Evolutionary conservation across 176 grass and related monocot species (phyloP), one percentile per base, ranked within the genome.

Genomic region (Tillandsia fasciculata): DNA sequence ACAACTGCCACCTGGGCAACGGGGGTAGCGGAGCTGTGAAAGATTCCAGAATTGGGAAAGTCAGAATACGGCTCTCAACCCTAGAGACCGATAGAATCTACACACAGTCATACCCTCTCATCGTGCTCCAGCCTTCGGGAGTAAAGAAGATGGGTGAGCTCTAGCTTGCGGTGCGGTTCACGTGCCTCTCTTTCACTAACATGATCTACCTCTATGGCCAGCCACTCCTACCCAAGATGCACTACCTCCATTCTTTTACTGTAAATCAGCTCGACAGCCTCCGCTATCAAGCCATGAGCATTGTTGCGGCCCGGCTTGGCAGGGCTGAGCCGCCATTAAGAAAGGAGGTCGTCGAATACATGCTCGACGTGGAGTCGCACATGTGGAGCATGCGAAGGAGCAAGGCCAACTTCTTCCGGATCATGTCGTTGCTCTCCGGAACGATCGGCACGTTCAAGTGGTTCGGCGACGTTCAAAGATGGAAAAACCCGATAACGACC

Each of bases 401-500:
- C 85, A 92, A 87, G 79, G 89, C 89, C 5, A 86, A 92, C 76
- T 92, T 92, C 72, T 92, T 88, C 76, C 85, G 89, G 66, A 33
- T 92, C 72, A 69, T 85, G 67, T 56, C 83, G 1, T 76, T 83
- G 67, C 70, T 88, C 6, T 83, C 85, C 51, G 85, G 85, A 0
- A 64, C 81, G 33, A 87, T 85, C 73, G 68, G 79, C 18, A 53
- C 76, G 52, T 53, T 83, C 51, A 65, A 27, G 54, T 92, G 89
- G 89, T 83, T 92, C 76, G 42, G 51, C 12, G 82, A 92, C 63
- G 77, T 92, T 6, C 88, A 85, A 73, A 26, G 69, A 18, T 92
- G 89, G 89, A 83, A 71, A 67, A 88, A 88, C 73, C 85, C 89
- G 65, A 66, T 80, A 26, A 92, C 89, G 23, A 92, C 89, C 23